Evolutionary conservation across 1,284 basidiomycete genomes (phyloP), one percentile per base, ranked within the genome.

Genomic region (Lignosus rhinocerotis): DNA sequence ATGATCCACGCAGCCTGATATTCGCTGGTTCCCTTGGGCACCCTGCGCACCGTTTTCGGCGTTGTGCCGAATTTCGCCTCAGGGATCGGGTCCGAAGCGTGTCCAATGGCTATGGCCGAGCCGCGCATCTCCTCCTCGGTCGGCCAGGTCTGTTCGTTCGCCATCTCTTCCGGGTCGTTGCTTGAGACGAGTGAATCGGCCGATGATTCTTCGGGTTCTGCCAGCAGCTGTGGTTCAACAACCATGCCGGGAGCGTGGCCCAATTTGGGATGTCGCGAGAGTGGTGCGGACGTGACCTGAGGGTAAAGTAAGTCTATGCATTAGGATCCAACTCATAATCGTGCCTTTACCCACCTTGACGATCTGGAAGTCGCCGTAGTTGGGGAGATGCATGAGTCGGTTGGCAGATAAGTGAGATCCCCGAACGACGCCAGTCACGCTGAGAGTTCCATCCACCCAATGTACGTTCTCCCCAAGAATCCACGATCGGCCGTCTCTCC

Each of bases 111-210:
- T 1, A 70, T 74, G 25, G 25, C 25, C 25, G 25, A 25, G 3
- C 73, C 78, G 3, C 78, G 79, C 87, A 99, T 93, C 72, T 98
- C 96, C 66, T 98, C 96, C 71, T 98, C 95, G 0, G 95, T 98
- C 0, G 96, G 96, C 96, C 96, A 98, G 0, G 96, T 99, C 75
- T 99, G 96, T 70, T 99, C 96, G 70, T 96, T 96, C 14, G 82
- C 86, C 75, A 98, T 81, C 59, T 93, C 86, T 67, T 98, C 94
- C 0, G 92, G 92, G 33, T 90, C 86, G 69, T 98, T 98, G 59
- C 85, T 89, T 0, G 92, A 93, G 2, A 93, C 83, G 32, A 98
- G 78, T 6, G 96, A 96, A 72, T 99, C 96, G 1, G 92, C 93
- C 1, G 85, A 79, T 7, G 88, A 87, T 0, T 80, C 73, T 53